Evolutionary conservation across 2,329 filamentous ascomycete species (phyloP).

Genomic region (Fusarium concolor): DNA sequence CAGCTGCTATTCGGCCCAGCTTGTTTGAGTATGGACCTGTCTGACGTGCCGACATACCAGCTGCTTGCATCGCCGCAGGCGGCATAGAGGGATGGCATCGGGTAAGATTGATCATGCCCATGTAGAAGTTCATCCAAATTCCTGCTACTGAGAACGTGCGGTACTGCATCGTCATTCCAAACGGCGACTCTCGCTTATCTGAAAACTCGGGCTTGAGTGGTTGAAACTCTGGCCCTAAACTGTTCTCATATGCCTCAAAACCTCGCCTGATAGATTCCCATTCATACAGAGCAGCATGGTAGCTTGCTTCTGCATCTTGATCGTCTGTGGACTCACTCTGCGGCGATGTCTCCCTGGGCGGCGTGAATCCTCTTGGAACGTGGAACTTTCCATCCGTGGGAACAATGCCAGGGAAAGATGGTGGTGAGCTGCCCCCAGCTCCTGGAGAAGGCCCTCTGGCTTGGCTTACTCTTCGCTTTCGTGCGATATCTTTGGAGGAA

Average conservation of each 20-base stretch:
- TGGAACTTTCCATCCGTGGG: conserved; percentile 63
- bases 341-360: conserved; percentile 59
- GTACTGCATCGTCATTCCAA: conserved; percentile 84
- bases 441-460: conserved; percentile 47
- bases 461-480: conserved; percentile 75
- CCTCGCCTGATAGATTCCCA: conserved; percentile 81
- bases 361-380: conserved; percentile 66
- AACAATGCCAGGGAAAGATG: conserved; percentile 67
- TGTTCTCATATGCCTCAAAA: conserved; percentile 73
- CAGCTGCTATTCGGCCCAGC: conserved; percentile 84
- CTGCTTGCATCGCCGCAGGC: conserved; percentile 87
- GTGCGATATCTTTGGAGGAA: conserved; percentile 77
- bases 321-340: conserved; percentile 61
- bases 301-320: conserved; percentile 71
- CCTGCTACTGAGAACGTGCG: conserved; percentile 88
- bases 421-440: conserved; percentile 49
- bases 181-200: conserved; percentile 74
- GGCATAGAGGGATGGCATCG: conserved; percentile 91
- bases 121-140: conserved; percentile 89
- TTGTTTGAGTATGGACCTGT: conserved; percentile 78
- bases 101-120: conserved; percentile 84
- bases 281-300: conserved; percentile 77
- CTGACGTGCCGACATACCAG: conserved; percentile 77
- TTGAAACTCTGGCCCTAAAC: conserved; percentile 80
- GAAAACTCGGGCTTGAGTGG: conserved; percentile 76